These are phyloP conservation scores for Ceratobasidium sp. DNA, from an alignment of 1,284 basidiomycete species.

Conservation along the genomic window DNA sequence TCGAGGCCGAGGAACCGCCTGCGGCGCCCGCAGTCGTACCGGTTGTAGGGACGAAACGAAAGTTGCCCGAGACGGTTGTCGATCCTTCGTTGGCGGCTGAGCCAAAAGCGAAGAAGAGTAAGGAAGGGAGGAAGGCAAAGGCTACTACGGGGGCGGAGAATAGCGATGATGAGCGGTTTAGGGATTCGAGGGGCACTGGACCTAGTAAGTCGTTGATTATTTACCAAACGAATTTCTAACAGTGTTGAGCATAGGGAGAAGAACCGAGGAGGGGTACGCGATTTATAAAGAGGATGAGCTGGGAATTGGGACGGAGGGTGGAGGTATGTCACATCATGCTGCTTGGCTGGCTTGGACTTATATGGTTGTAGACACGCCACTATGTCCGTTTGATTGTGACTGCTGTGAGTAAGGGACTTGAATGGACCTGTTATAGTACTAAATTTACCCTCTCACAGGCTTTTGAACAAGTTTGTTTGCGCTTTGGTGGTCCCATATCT, in stretches of 20 bases:
- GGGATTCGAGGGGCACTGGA: slow-evolving; percentile 78
- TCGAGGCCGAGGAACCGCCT: slow-evolving; percentile 42
- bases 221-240: background rate
- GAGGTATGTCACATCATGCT: slow-evolving; percentile 66
- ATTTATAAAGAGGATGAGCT: slow-evolving; percentile 91
- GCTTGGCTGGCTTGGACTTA: slow-evolving; percentile 49
- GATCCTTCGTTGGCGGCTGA: slow-evolving; percentile 61
- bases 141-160: slow-evolving; percentile 55
- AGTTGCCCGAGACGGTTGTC: slow-evolving; percentile 67
- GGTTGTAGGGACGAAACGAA: slow-evolving; percentile 56
- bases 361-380: slow-evolving; percentile 64
- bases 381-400: slow-evolving; percentile 85
- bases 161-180: slow-evolving; percentile 67
- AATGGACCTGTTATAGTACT: background rate
- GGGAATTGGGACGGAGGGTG: slow-evolving; percentile 75
- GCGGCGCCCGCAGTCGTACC: slow-evolving; percentile 48
- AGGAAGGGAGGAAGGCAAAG: slow-evolving; percentile 51
- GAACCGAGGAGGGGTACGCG: slow-evolving; percentile 84
- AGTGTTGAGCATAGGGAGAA: slow-evolving; percentile 65
- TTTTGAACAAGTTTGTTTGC: slow-evolving; percentile 14
- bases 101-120: slow-evolving; percentile 51
- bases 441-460: background rate
- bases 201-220: slow-evolving; percentile 65
- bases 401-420: slow-evolving; percentile 69
- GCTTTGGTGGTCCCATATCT: background rate